Conservation (phyloP, 1,139 yeast genomes). For the Scheffersomyces cryptocercus region DNA sequence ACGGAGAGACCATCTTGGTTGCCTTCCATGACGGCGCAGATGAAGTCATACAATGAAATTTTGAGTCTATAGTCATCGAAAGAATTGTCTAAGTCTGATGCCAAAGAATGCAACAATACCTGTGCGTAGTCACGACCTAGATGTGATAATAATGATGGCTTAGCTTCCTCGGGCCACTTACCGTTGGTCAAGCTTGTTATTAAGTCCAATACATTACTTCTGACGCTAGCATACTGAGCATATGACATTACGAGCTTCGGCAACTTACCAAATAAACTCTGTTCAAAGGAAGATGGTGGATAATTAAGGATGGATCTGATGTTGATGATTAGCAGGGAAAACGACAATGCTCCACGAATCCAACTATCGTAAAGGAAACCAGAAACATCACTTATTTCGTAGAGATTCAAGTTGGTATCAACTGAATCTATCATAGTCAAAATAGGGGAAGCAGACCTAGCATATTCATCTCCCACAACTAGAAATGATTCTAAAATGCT, state of each 20-base stretch:
- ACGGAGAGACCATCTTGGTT: conserved; percentile 87
- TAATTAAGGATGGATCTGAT: conserved; percentile 54
- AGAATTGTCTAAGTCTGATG: conserved; percentile 59
- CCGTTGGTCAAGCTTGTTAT: conserved; percentile 65
- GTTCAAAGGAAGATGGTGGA: conserved; percentile 67
- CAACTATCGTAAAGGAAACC: conserved; percentile 46
- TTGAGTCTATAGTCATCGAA: conserved; percentile 59
- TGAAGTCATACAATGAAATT: conserved; percentile 64
- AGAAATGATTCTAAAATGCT: conserved; percentile 59
- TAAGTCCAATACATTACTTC: conserved; percentile 55
- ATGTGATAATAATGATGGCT: conserved; percentile 81
- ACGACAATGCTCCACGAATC: conserved; percentile 41
- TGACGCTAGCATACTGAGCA: conserved; percentile 46
- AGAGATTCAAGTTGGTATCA: conserved; percentile 34
- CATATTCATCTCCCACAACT: conserved; percentile 49
- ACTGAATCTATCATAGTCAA: conserved; percentile 51
- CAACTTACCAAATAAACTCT: conserved; percentile 53
- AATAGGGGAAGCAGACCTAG: conserved; percentile 59
- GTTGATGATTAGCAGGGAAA: conserved; percentile 48
- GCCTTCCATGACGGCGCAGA: conserved; percentile 74
- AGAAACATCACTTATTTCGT: conserved; percentile 44
- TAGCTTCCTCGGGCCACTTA: conserved; percentile 53
- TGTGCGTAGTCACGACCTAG: conserved; percentile 66
- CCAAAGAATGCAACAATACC: conserved; percentile 57
- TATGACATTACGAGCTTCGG: conserved; percentile 64